A percentile compares a stretch with the other conserved stretches of the same genome.
Conservation (phyloP, 208 protist species). For the Wallacemonas rigidus region DNA sequence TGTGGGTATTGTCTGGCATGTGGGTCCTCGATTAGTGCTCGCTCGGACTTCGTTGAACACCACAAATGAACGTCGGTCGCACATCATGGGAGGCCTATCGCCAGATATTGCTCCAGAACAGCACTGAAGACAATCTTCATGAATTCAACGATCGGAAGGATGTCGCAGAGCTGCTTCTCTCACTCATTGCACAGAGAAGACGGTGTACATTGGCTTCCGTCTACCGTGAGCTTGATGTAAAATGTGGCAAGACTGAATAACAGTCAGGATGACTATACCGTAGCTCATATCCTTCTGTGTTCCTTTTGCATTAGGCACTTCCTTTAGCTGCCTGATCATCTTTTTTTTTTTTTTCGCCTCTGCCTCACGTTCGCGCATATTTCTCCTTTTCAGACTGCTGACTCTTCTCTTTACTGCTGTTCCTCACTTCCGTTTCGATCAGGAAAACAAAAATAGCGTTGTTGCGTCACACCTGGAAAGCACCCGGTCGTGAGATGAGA, state of each 20-base stretch:
- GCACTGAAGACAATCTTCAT: slow-evolving; percentile 24
- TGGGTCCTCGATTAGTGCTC: no score
- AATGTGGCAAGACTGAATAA: neutral
- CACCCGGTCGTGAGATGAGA: no score
- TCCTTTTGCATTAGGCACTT: neutral
- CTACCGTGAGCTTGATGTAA: slow-evolving; percentile 28
- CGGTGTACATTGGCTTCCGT: slow-evolving; percentile 33
- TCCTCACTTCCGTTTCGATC: no score
- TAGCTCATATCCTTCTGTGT: no score
- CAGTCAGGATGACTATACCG: neutral
- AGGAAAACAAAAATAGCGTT: no score
- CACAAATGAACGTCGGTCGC: neutral
- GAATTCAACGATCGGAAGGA: slow-evolving; percentile 49
- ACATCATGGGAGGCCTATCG: slow-evolving; percentile 7
- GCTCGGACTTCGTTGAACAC: neutral
- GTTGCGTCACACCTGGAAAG: no score
- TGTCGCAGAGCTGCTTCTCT: slow-evolving; percentile 30
- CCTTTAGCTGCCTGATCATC: neutral
- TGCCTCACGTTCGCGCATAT: neutral
- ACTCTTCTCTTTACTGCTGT: no score
- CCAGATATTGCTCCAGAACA: neutral
- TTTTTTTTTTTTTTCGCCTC: neutral
- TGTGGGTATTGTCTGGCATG: no score
- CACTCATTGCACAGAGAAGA: slow-evolving; percentile 27
- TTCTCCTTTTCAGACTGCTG: no score